Evolutionary conservation across 2,329 filamentous ascomycete species (phyloP).

Genomic region (Lachnellula occidentalis): DNA sequence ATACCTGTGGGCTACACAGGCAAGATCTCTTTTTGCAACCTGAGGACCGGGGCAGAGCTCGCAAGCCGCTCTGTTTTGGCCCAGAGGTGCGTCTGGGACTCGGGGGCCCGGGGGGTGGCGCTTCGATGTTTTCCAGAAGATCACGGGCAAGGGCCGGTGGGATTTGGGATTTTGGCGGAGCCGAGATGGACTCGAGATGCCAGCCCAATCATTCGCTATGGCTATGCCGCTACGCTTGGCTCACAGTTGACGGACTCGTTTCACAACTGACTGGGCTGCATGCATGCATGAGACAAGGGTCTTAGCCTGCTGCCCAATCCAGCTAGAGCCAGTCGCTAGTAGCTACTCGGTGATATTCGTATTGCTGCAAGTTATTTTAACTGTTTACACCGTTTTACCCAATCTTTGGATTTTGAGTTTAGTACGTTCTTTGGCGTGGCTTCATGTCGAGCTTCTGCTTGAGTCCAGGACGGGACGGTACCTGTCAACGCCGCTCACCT

Average conservation of each 20-base stretch:
- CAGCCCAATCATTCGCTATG: not conserved
- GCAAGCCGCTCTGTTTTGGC: constrained; percentile 24
- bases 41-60: constrained; percentile 6
- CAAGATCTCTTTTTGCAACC: constrained; percentile 14
- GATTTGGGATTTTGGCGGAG: not conserved
- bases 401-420: too few relatives aligned
- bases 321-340: too few relatives aligned
- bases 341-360: constrained; percentile 5
- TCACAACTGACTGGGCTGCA: constrained; percentile 22
- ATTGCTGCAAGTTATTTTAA: too few relatives aligned
- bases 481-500: not conserved
- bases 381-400: too few relatives aligned
- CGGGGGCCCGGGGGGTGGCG: constrained; percentile 15
- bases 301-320: constrained; percentile 22
- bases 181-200: constrained; percentile 13
- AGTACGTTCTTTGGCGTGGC: too few relatives aligned
- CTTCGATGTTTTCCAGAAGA: constrained; percentile 30
- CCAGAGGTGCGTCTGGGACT: constrained; percentile 1
- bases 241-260: constrained; percentile 19
- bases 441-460: not conserved
- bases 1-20: constrained; percentile 11
- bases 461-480: too few relatives aligned
- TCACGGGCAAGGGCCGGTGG: constrained; percentile 4
- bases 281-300: constrained; percentile 18
- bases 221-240: too few relatives aligned